phyloP scores from a whole-genome alignment of 768 basidiomycete species.

The Rhodotorula taiwanensis region DNA sequence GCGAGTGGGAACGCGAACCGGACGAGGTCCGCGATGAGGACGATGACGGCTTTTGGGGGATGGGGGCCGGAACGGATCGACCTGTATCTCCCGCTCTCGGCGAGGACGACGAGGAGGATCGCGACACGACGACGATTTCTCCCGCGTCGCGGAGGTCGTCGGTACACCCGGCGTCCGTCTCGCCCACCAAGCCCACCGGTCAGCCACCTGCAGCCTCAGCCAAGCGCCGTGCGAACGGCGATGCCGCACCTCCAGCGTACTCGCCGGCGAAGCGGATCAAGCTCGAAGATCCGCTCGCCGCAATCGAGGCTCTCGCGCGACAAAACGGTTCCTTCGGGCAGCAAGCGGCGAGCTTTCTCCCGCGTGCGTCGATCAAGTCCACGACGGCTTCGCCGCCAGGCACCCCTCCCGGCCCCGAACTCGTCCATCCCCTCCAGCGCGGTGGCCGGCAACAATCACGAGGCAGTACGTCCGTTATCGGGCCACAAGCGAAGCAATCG shows the following conservation, averaged over 20 bases:
- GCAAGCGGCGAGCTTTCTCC: neutral
- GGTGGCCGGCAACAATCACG: too few species aligned
- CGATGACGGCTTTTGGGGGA: conserved; percentile 40
- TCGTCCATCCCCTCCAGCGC: neutral
- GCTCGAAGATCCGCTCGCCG: too few species aligned
- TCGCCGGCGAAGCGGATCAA: neutral
- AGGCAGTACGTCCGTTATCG: too few species aligned
- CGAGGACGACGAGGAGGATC: neutral
- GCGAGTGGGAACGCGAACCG: conserved; percentile 4
- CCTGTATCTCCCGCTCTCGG: neutral
- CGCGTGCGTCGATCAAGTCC: too few species aligned
- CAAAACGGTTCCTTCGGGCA: neutral
- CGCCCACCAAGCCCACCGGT: neutral
- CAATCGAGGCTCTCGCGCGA: neutral
- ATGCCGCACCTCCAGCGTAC: too few species aligned
- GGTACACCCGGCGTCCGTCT: neutral
- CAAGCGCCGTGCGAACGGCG: too few species aligned
- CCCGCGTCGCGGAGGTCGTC: neutral
- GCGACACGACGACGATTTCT: neutral
- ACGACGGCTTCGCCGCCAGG: too few species aligned
- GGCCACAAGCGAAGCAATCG: too few species aligned
- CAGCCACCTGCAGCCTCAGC: neutral
- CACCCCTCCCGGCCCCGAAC: too few species aligned
- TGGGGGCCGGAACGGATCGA: conserved; percentile 12
- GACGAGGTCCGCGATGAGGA: conserved; percentile 45